These are phyloP conservation scores for Nothophaeocryptopus gaeumannii DNA, from an alignment of 2,329 filamentous ascomycete genomes.

Conservation along the genomic window DNA sequence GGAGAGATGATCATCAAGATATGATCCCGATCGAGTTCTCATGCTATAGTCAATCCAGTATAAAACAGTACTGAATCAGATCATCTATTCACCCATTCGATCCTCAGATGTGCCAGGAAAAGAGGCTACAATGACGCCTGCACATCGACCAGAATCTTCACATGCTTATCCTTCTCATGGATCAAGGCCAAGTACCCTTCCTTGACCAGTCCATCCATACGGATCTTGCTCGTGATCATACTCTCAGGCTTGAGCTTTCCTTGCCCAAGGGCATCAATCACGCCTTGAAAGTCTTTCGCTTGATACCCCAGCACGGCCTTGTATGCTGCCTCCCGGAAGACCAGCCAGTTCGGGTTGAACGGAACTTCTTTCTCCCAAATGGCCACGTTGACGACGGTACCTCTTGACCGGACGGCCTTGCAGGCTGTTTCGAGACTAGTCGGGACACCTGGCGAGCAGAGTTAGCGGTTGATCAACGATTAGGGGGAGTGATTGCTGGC, in stretches of 20 bases:
- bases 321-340: constrained; percentile 54
- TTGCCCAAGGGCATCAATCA: constrained; percentile 45
- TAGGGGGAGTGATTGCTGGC: too few species aligned
- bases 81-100: too few species aligned
- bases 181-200: constrained; percentile 58
- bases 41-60: too few species aligned
- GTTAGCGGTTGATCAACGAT: too few species aligned
- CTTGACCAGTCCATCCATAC: constrained; percentile 55
- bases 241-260: constrained; percentile 47
- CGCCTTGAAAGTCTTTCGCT: constrained; percentile 55
- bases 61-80: too few species aligned
- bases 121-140: constrained; percentile 16
- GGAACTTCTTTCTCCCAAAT: constrained; percentile 59
- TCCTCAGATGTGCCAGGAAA: too few species aligned
- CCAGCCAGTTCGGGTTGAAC: constrained; percentile 54
- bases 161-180: constrained; percentile 59
- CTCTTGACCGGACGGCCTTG: constrained; percentile 52
- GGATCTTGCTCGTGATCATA: constrained; percentile 62
- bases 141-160: constrained; percentile 60
- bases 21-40: too few species aligned
- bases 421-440: constrained; percentile 42
- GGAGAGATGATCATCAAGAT: not conserved
- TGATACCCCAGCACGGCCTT: constrained; percentile 51
- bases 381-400: constrained; percentile 62
- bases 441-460: constrained; percentile 43